phyloP scores from a whole-genome alignment of 305 asterid species.

The Fraxinus paxiana region DNA sequence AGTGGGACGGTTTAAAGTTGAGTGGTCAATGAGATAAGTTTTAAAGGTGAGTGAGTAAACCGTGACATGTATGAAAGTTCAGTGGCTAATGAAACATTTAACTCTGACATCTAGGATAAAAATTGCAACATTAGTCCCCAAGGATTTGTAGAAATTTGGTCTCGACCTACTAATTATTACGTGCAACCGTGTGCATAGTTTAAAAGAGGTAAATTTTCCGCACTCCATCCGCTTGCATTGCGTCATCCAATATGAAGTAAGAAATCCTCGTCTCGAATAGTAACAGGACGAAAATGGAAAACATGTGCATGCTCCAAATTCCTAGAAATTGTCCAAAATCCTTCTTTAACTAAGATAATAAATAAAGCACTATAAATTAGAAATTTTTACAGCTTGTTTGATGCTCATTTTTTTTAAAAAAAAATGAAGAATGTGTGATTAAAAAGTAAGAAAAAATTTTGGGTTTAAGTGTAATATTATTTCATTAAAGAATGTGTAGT shows the following conservation, averaged over 20 bases:
- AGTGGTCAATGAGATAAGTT: too few relatives aligned
- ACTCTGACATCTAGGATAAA: not conserved
- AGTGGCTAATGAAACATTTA: too few relatives aligned
- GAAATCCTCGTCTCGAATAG: not conserved
- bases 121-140: not conserved
- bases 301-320: not conserved
- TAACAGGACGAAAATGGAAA: not conserved
- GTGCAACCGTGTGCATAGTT: not conserved
- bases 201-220: not conserved
- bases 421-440: too few relatives aligned
- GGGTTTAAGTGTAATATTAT: too few relatives aligned
- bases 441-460: too few relatives aligned
- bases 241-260: not conserved
- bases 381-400: too few relatives aligned
- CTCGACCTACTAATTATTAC: not conserved
- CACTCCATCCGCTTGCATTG: not conserved
- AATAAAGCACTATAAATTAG: too few relatives aligned
- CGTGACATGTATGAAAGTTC: too few relatives aligned
- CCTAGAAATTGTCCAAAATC: not conserved
- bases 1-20: too few relatives aligned
- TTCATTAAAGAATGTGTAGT: too few relatives aligned
- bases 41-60: too few relatives aligned
- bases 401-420: too few relatives aligned
- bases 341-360: not conserved
- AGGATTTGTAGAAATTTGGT: not conserved